These are phyloP conservation scores for Nitzschia sp. DNA, from an alignment of 108 stramenopile species.

Conservation along the genomic window DNA sequence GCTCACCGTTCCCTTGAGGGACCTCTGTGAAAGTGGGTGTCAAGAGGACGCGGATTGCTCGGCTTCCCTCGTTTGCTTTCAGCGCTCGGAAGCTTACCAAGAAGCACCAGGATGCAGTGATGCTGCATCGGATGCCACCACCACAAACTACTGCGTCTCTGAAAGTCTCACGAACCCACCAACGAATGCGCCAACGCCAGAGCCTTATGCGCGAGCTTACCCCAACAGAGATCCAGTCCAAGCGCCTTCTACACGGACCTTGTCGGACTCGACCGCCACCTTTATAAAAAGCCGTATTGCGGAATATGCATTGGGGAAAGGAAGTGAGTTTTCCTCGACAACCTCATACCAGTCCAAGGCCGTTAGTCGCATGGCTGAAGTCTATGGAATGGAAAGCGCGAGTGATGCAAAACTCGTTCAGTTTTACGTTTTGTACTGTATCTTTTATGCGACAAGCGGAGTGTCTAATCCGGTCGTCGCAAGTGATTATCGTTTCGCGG, in stretches of 20 bases:
- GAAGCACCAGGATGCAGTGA: neutral
- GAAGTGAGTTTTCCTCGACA: slow-evolving; percentile 26
- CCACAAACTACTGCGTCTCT: neutral
- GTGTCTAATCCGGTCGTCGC: slow-evolving; percentile 22
- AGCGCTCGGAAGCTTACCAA: neutral
- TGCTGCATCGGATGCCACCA: neutral
- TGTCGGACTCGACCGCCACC: too few species aligned
- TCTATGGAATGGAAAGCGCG: neutral
- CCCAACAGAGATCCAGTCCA: too few species aligned
- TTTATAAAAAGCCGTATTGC: neutral
- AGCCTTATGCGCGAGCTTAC: neutral
- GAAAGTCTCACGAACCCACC: neutral
- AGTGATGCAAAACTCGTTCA: slow-evolving; percentile 28
- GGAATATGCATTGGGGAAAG: slow-evolving; percentile 2
- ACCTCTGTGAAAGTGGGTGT: neutral
- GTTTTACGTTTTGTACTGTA: slow-evolving; percentile 27
- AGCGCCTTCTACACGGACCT: too few species aligned
- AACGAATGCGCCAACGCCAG: neutral
- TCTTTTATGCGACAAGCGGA: slow-evolving; percentile 15
- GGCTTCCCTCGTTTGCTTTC: neutral
- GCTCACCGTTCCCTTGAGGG: neutral
- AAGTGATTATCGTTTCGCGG: slow-evolving; percentile 7
- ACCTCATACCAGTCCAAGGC: slow-evolving; percentile 28
- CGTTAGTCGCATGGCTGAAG: slow-evolving; percentile 10
- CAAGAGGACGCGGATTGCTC: too few species aligned